Conservation (phyloP, 805 yeast species). For the Wickerhamiella lipophila region DNA sequence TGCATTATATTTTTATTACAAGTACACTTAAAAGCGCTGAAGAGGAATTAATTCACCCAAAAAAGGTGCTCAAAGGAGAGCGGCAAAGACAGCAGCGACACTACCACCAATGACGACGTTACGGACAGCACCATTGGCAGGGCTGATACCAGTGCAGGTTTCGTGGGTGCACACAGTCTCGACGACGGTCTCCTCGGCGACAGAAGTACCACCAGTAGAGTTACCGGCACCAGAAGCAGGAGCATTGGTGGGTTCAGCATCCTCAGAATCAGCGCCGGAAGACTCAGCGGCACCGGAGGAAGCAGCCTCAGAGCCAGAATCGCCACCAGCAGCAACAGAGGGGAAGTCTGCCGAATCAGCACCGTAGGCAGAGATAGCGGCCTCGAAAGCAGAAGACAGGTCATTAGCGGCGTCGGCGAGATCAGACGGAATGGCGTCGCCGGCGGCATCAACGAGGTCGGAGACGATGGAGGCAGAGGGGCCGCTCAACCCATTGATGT, state of each 20-base stretch:
- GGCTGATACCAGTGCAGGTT: slow-evolving; percentile 10
- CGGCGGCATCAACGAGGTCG: slow-evolving; percentile 12
- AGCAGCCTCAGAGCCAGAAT: slow-evolving; percentile 2
- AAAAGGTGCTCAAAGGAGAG: slow-evolving; percentile 5
- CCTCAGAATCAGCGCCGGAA: slow-evolving; percentile 4
- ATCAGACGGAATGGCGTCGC: slow-evolving; percentile 11
- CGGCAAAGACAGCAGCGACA: slow-evolving; percentile 9
- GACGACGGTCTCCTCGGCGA: slow-evolving; percentile 10
- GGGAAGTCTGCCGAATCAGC: slow-evolving; percentile 6
- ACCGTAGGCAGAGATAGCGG: slow-evolving; percentile 9
- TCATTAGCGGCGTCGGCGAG: slow-evolving; percentile 15
- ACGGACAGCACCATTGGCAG: slow-evolving; percentile 12
- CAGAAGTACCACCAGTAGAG: slow-evolving; percentile 6
- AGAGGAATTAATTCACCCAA: neutral
- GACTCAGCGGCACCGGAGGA: slow-evolving; percentile 2
- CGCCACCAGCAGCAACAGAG: slow-evolving; percentile 12
- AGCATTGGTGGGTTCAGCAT: neutral
- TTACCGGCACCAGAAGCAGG: neutral
- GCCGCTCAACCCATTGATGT: slow-evolving; percentile 17
- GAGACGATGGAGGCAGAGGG: slow-evolving; percentile 18
- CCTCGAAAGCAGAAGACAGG: slow-evolving; percentile 5
- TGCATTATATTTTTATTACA: neutral
- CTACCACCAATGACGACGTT: slow-evolving; percentile 9
- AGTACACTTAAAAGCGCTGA: neutral
- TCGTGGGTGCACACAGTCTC: slow-evolving; percentile 11